Conservation (phyloP, 148 eudicot species). For the Polygonum aviculare region DNA sequence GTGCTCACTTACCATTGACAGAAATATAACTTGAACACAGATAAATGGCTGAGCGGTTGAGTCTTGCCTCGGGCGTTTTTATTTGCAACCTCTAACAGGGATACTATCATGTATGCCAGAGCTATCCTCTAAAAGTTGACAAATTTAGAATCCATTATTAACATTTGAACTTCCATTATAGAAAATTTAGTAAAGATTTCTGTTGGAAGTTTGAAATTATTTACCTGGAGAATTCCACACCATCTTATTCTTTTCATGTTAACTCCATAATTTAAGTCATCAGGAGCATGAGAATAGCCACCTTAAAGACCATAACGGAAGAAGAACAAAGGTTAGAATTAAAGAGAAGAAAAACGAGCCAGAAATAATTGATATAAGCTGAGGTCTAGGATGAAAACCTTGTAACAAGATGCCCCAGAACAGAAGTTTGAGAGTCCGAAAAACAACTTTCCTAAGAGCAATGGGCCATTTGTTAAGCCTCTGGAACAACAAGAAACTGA, state of each 20-base stretch:
- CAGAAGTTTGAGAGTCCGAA: slow-evolving; percentile 71
- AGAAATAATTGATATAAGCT: background rate
- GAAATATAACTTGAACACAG: slow-evolving; percentile 49
- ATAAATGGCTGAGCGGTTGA: slow-evolving; percentile 29
- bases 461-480: slow-evolving; percentile 33
- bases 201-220: background rate
- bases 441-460: slow-evolving; percentile 55
- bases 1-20: slow-evolving; percentile 70
- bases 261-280: slow-evolving; percentile 72
- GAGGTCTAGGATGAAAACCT: slow-evolving; percentile 32
- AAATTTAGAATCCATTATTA: background rate
- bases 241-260: slow-evolving; percentile 74
- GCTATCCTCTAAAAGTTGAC: slow-evolving; percentile 63
- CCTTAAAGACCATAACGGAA: slow-evolving; percentile 29
- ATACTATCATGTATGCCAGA: slow-evolving; percentile 68
- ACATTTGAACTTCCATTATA: background rate
- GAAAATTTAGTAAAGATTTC: slow-evolving; percentile 40
- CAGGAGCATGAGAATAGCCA: slow-evolving; percentile 80
- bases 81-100: slow-evolving; percentile 55
- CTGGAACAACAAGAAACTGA: slow-evolving; percentile 21
- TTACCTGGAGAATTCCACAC: slow-evolving; percentile 95
- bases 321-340: background rate
- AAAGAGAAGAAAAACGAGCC: background rate
- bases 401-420: slow-evolving; percentile 91
- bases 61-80: slow-evolving; percentile 25